Base-by-base conservation (phyloP, 2,329 filamentous ascomycete species). In the Hawksworthiomyces lignivorus region DNA sequence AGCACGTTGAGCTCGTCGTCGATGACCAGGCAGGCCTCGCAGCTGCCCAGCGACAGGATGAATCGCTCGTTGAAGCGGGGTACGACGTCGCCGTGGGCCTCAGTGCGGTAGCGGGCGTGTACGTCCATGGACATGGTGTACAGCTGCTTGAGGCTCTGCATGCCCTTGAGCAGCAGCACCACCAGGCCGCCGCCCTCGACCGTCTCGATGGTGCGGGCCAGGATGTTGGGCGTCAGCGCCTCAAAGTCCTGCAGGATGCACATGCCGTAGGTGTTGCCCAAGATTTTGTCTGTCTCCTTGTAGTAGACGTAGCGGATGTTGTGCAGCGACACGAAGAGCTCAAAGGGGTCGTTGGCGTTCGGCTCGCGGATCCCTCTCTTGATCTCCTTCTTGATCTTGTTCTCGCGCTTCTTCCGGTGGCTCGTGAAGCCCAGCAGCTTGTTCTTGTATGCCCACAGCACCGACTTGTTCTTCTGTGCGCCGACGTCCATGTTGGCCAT, bases 271-370 rank as follows among this genome's bases (percentile, higher is more conserved):
- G 92, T 98, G 62, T 97, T 94, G 61, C 92, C 92, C 43, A 97
- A 67, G 58, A 98, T 96, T 72, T 96, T 97, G 57, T 98, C 92
- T 21, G 92, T 97, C 69, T 98, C 92, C 67, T 98, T 98, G 72
- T 98, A 98, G 73, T 95, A 98, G 44, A 92, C 87, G 75, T 98
- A 98, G 63, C 92, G 85, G 61, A 98, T 95, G 63, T 96, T 88
- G 68, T 97, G 86, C 44, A 95, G 80, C 45, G 88, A 92, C 54
- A 97, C 84, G 66, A 97, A 98, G 41, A 97, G 77, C 67, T 98
- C 92, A 69, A 98, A 98, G 0, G 92, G 85, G 60, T 98, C 92
- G 60, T 94, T 87, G 41, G 80, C 77, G 62, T 98, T 95, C 48
- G 85, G 79, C 63, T 98, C 92, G 57, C 94, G 80, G 52, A 89